Evolutionary conservation across 148 eudicot genomes (phyloP).

Genomic region (Amaranthus hypochondriacus): DNA sequence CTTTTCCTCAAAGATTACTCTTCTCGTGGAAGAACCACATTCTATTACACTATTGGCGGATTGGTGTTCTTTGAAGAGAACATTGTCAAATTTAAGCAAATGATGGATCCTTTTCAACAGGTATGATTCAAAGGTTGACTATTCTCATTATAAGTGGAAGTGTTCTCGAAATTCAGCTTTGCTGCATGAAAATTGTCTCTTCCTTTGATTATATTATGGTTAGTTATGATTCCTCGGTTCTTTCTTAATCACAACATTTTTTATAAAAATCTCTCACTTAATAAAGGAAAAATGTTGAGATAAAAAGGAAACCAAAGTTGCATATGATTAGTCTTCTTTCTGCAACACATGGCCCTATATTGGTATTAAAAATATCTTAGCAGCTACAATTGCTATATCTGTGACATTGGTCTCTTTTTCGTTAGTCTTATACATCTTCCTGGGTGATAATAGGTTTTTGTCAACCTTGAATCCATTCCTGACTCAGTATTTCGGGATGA

Average conservation of each 20-base stretch:
- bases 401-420: background rate
- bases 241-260: too few relatives aligned
- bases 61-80: slow-evolving; percentile 77
- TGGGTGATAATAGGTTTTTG: slow-evolving; percentile 46
- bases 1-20: slow-evolving; percentile 60
- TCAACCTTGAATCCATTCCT: slow-evolving; percentile 65
- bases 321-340: background rate
- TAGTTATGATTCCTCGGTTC: too few relatives aligned
- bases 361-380: background rate
- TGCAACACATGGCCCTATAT: background rate
- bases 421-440: background rate
- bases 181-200: background rate
- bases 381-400: background rate
- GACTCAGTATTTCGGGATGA: slow-evolving; percentile 71
- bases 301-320: too few relatives aligned
- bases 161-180: background rate
- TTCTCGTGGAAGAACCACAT: slow-evolving; percentile 80
- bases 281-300: too few relatives aligned
- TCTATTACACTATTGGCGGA: slow-evolving; percentile 66
- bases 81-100: slow-evolving; percentile 57
- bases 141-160: background rate
- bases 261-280: too few relatives aligned
- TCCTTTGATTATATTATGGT: background rate
- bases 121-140: slow-evolving; percentile 25
- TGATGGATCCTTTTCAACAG: slow-evolving; percentile 74